phyloP scores from a whole-genome alignment of 2,329 filamentous ascomycete genomes.

The Penicillium sp. region DNA sequence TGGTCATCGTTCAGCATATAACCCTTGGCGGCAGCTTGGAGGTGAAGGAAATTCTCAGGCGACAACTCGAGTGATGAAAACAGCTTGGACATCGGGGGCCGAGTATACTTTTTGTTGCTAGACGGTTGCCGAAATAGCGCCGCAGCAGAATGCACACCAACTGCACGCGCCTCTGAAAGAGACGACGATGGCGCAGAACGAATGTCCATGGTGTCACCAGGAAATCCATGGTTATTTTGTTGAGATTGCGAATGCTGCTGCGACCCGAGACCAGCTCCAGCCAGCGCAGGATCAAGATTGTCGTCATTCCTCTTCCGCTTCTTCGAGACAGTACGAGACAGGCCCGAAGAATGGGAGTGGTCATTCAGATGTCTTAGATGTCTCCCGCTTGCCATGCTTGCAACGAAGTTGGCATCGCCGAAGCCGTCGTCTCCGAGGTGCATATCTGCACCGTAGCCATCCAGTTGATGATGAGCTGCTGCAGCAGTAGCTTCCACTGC shows the following conservation, averaged over 20 bases:
- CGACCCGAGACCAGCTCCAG: constrained; percentile 24
- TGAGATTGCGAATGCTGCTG: constrained; percentile 26
- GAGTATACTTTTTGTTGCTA: constrained; percentile 53
- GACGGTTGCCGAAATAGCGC: constrained; percentile 51
- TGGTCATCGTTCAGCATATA: constrained; percentile 56
- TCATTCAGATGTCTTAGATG: constrained; percentile 28
- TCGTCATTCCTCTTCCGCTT: constrained; percentile 42
- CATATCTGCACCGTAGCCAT: constrained; percentile 37
- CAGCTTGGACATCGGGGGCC: constrained; percentile 55
- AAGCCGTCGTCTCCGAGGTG: constrained; percentile 41
- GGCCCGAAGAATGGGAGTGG: constrained; percentile 27
- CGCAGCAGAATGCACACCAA: constrained; percentile 51
- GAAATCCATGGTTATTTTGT: constrained; percentile 25
- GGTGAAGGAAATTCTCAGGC: constrained; percentile 53
- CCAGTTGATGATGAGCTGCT: constrained; percentile 43
- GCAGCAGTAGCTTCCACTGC: constrained; percentile 44
- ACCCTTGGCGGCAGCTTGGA: constrained; percentile 53
- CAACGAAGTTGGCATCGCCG: constrained; percentile 32
- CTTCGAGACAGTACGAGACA: constrained; percentile 35
- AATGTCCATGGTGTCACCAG: constrained; percentile 34
- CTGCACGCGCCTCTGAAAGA: constrained; percentile 44
- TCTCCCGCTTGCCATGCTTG: constrained; percentile 25
- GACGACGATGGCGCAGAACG: constrained; percentile 37
- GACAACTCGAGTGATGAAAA: constrained; percentile 54
- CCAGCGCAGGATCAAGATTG: constrained; percentile 36